These are phyloP conservation scores for Didymella arachidicola DNA, from an alignment of 2,329 filamentous ascomycete species.

Conservation along the genomic window DNA sequence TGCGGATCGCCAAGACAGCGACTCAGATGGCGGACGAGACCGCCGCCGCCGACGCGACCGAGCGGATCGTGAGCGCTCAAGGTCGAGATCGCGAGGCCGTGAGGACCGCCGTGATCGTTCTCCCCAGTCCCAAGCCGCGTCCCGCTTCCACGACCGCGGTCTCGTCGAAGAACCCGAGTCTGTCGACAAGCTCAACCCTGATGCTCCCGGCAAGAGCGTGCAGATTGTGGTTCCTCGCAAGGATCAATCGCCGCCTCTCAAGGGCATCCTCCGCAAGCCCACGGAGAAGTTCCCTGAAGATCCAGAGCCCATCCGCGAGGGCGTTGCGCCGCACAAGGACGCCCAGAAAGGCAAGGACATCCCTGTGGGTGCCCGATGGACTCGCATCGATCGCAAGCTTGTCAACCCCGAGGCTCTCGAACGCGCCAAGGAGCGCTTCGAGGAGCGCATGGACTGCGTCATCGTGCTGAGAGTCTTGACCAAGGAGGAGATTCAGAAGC, in stretches of 20 bases:
- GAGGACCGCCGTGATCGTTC: conserved; percentile 38
- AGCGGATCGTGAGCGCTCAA: conserved; percentile 35
- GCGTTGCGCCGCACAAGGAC: conserved; percentile 92
- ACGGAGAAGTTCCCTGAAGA: conserved; percentile 87
- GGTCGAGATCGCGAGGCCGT: conserved; percentile 35
- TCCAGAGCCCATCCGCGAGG: conserved; percentile 81
- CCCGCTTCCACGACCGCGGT: conserved; percentile 42
- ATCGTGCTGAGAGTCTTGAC: conserved; percentile 88
- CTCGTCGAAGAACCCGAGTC: conserved; percentile 46
- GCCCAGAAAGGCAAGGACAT: conserved; percentile 75
- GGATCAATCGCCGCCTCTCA: conserved; percentile 70
- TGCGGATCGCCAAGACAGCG: conserved; percentile 39
- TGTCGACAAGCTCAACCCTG: conserved; percentile 30
- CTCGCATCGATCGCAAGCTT: conserved; percentile 85
- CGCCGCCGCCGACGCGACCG: conserved; percentile 45
- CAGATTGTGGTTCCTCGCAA: conserved; percentile 74
- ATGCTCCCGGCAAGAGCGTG: conserved; percentile 48
- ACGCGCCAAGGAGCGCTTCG: conserved; percentile 86
- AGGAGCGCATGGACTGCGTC: conserved; percentile 91
- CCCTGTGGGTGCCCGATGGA: conserved; percentile 81
- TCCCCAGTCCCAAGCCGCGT: conserved; percentile 33
- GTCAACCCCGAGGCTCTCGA: conserved; percentile 90
- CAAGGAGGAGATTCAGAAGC: conserved; percentile 87
- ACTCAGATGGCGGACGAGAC: conserved; percentile 47
- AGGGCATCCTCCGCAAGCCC: conserved; percentile 85